These are phyloP conservation scores for Gossypium longicalyx DNA, from an alignment of 345 rosid genomes.

Conservation along the genomic window DNA sequence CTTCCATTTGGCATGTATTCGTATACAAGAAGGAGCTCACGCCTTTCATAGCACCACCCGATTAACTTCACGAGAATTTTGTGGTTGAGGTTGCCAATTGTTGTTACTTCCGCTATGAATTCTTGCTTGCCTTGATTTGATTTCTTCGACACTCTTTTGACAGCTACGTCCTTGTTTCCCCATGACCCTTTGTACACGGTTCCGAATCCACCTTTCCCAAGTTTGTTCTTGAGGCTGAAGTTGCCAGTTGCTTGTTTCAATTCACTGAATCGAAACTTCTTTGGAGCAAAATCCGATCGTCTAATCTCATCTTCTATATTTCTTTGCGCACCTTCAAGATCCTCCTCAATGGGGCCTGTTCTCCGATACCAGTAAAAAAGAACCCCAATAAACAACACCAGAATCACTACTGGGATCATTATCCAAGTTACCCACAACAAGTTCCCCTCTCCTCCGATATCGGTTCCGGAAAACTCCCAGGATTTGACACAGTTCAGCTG, in stretches of 20 bases:
- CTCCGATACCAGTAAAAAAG: constrained; percentile 21
- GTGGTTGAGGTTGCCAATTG: neutral
- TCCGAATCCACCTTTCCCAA: neutral
- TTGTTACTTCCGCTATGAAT: neutral
- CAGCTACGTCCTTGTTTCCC: neutral
- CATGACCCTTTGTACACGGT: neutral
- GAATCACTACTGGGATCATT: constrained; percentile 11
- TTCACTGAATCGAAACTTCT: neutral
- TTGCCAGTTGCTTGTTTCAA: neutral
- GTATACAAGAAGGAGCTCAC: neutral
- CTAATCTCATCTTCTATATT: neutral
- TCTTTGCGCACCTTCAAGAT: neutral
- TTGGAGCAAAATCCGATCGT: neutral
- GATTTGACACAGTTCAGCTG: constrained; percentile 50
- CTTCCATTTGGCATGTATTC: constrained; percentile 4
- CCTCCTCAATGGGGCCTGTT: constrained; percentile 16
- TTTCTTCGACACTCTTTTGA: neutral
- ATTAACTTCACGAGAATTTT: neutral
- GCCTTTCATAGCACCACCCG: neutral
- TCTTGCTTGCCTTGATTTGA: neutral
- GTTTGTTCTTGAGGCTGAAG: neutral
- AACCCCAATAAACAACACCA: constrained; percentile 11
- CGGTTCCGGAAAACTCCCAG: constrained; percentile 44
- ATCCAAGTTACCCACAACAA: constrained; percentile 32
- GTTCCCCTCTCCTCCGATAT: constrained; percentile 20